Base-by-base conservation (phyloP, 257 asterid species). In the Plectranthus barbatus region DNA sequence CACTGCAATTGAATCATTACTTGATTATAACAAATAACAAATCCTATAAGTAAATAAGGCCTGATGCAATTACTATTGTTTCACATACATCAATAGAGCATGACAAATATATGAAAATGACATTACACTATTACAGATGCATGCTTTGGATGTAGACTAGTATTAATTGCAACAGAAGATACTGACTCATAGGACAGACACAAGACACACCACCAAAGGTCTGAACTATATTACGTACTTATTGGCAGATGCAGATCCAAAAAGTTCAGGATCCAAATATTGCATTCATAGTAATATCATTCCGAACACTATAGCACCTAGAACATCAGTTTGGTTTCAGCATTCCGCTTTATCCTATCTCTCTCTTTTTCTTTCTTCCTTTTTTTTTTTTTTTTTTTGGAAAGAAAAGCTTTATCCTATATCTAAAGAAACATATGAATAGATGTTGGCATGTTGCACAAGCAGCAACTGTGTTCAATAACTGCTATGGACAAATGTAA, bases 1-100 rank as follows among this genome's bases (percentile, higher is more conserved):
- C 98, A 91, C 98, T 91, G 85, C 77, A 83, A 74, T 45, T 61
- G 31, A 60, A 64, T 42, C 19, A 62, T 13, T 20, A 64, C 34
- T 48, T 13, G 9, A 67, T 66, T 24, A 65, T 48, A 44, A 37
- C 20, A 31, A 31, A 31, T 31, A 31, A 31, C 36, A 31, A 2
- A 31, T 31, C 36, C 36, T 31, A 2, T 0, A 31, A 31, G 36
- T 31, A 31, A 31, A 31, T 4, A 31, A 31, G 36, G 36, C 36
- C 36, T 3, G 5, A 31, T 31, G 26, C 53, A 60, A 46, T 45
- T 11, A 55, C 45, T 31, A 48, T 29, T 20, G 68, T 53, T 47
- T 49, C 49, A 4, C 40, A 63, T 34, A 49, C 13, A 5, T 40
- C 21, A 26, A 14, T 55, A 63, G 37, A 7, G 4, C 60, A 39